Percentiles rank a stretch among this genome's conserved stretches.
Evolutionary conservation across 306 rosid species (phyloP).

Genomic region (Sphenostylis stenocarpa): DNA sequence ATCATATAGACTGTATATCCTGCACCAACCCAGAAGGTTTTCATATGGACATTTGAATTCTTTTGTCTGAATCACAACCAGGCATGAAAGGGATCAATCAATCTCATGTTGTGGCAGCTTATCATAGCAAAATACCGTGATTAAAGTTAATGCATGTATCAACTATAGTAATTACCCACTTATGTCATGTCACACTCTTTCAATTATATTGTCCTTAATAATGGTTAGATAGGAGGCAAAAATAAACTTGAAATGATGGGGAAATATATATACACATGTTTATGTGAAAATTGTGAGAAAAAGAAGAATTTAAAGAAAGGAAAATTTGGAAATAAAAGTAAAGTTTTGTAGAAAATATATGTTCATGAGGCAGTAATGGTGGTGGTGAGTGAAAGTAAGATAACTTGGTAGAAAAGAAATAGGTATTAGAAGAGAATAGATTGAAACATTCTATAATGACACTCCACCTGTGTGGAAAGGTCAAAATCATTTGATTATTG

Average conservation of each 20-base stretch:
- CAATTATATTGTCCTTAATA: conserved; percentile 24
- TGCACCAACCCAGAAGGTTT: neutral
- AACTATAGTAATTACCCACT: neutral
- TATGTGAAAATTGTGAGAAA: neutral
- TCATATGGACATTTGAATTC: conserved; percentile 2
- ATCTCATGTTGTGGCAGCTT: no score
- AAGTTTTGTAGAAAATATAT: neutral
- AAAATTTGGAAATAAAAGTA: neutral
- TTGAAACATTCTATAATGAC: neutral
- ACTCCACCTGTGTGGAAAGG: conserved; percentile 15
- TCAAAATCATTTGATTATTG: conserved; percentile 31
- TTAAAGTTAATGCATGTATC: neutral
- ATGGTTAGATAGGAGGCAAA: conserved; percentile 2
- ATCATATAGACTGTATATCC: neutral
- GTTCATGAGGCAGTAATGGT: neutral
- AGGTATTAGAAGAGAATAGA: no score
- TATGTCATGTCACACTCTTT: conserved; percentile 3
- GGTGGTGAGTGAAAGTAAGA: neutral
- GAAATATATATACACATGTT: neutral
- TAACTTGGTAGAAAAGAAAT: neutral
- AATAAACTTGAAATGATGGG: neutral
- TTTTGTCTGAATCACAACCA: conserved; percentile 31
- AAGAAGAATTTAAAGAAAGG: neutral
- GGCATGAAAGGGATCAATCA: conserved; percentile 23
- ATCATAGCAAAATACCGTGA: conserved; percentile 21